Evolutionary conservation across 805 yeast genomes (phyloP), one percentile per base, ranked within the genome.

Genomic region (Yarrowia alimentaria): DNA sequence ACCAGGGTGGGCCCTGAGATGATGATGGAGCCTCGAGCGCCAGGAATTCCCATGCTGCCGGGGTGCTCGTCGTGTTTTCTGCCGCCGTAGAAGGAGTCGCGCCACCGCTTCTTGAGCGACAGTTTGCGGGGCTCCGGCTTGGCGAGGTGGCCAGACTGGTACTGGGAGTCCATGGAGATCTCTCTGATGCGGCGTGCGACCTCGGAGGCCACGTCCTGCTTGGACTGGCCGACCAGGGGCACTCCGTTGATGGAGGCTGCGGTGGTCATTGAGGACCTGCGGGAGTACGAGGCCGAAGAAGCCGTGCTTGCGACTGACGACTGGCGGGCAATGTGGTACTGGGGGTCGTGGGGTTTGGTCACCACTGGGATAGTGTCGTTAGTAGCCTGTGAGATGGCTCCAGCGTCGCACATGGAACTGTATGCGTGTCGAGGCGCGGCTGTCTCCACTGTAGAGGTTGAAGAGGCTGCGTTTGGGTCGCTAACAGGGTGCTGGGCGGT

Each of bases 101-200:
- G n/a, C 50, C 50, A 43, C 7, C 50, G 37, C 11, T 43, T 30
- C n/a, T 43, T 43, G 10, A 43, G 21, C 29, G 37, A 30, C 35
- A 43, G 17, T 6, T 31, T 30, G 8, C 37, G 14, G 3, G 50
- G 50, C 22, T 43, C 37, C 3, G 50, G 50, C 11, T 43, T 30
- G 16, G 30, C 17, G n/a, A 24, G 30, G 11, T 19, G 4, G 5
- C 30, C 21, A 9, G 25, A 14, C 1, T 22, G 29, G 17, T 20
- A 11, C 6, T n/a, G 6, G 17, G 6, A 29, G 16, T 43, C 37
- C 28, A 22, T n/a, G n/a, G 50, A 43, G 13, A 43, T 43, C 9
- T 43, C 50, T 8, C 50, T 6, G 17, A 43, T 43, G 2, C 50
- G 50, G 1, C 37, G 20, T 5, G 50, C 50, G 10, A 43, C 50